Conservation (phyloP, 2,329 filamentous ascomycete genomes). For the Thelonectria rubi region DNA sequence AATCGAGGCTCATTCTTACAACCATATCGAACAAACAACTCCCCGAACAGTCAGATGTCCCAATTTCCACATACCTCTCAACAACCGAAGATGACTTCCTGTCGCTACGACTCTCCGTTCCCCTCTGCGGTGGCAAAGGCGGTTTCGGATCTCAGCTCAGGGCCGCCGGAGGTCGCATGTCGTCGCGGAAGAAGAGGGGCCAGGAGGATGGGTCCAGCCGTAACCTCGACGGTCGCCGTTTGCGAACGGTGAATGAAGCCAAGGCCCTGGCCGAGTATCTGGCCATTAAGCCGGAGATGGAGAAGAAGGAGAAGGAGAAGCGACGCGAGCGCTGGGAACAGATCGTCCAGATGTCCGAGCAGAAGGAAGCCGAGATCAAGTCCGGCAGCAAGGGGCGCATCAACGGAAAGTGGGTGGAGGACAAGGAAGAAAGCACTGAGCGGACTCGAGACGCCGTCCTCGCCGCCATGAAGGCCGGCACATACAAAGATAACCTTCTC, state of each 20-base stretch:
- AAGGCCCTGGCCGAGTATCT: conserved; percentile 96
- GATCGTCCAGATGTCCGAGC: conserved; percentile 85
- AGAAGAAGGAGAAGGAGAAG: conserved; percentile 89
- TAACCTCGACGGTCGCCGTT: conserved; percentile 88
- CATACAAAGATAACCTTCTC: conserved; percentile 68
- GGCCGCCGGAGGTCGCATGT: conserved; percentile 97
- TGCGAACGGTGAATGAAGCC: conserved; percentile 93
- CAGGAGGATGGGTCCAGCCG: conserved; percentile 88
- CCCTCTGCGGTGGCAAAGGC: conserved; percentile 91
- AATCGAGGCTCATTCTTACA: conserved; percentile 76
- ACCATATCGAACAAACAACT: conserved; percentile 82
- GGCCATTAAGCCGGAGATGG: conserved; percentile 97
- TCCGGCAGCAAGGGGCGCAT: conserved; percentile 76
- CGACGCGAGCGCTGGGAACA: conserved; percentile 86
- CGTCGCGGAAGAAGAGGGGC: conserved; percentile 86
- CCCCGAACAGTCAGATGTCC: conserved; percentile 58
- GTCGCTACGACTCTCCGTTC: conserved; percentile 80
- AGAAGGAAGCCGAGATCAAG: conserved; percentile 82
- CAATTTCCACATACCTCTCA: conserved; percentile 70
- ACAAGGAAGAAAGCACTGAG: conserved; percentile 89
- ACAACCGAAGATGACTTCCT: conserved; percentile 72
- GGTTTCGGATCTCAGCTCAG: conserved; percentile 97
- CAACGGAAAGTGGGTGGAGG: conserved; percentile 93
- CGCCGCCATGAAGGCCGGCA: conserved; percentile 72
- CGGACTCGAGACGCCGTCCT: conserved; percentile 81